phyloP scores from a whole-genome alignment of 176 grass and related monocot genomes.

The Bothriochloa decipiens region DNA sequence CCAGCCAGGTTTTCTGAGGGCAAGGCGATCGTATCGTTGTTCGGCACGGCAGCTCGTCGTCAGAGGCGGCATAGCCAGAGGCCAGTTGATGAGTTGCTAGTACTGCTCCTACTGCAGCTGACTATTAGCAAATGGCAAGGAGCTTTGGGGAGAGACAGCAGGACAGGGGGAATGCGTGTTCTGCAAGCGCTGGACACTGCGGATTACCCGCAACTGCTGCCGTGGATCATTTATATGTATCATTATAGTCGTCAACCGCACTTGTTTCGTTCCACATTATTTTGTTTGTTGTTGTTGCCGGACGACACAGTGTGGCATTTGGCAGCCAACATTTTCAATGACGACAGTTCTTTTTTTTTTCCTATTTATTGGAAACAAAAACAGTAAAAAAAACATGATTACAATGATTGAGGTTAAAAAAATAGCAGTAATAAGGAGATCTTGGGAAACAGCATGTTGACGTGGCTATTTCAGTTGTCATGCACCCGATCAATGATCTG shows the following conservation, averaged over 20 bases:
- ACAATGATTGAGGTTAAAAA: neutral
- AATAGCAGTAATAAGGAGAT: neutral
- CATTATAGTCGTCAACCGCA: neutral
- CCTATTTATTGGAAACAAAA: neutral
- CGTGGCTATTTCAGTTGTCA: neutral
- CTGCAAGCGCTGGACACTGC: neutral
- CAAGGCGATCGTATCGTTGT: constrained; percentile 8
- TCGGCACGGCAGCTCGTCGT: neutral
- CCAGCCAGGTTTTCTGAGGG: neutral
- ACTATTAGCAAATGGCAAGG: too few species aligned
- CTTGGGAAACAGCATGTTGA: neutral
- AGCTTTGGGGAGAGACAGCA: constrained; percentile 1
- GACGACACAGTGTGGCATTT: neutral
- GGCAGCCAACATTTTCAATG: neutral
- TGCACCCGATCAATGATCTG: constrained; percentile 24
- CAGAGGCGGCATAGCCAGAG: neutral
- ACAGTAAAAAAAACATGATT: neutral
- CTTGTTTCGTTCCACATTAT: neutral
- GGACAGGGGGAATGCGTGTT: neutral
- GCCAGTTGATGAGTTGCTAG: neutral
- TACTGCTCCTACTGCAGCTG: too few species aligned
- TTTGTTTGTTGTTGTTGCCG: neutral
- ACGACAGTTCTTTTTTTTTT: neutral
- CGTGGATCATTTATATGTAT: neutral
- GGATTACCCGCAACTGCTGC: neutral